phyloP scores from a whole-genome alignment of 768 basidiomycete genomes.

The Lentinula lateritia region DNA sequence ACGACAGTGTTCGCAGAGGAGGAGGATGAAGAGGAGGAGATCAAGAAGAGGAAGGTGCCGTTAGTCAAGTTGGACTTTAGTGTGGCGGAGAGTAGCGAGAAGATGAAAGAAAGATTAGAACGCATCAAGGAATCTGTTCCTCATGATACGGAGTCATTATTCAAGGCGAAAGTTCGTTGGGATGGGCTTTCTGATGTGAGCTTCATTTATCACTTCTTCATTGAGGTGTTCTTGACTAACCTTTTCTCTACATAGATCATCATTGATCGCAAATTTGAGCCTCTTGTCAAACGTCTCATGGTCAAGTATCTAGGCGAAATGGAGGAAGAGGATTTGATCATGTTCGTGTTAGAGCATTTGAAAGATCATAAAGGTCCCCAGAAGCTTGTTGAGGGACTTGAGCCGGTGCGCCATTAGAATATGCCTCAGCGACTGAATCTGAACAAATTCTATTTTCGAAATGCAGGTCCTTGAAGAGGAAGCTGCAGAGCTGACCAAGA shows the following conservation, averaged over 20 bases:
- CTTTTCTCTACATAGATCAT: conserved; percentile 40
- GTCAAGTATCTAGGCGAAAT: conserved; percentile 85
- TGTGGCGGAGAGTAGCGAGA: conserved; percentile 72
- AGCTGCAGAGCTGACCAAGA: conserved; percentile 69
- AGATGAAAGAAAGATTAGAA: conserved; percentile 74
- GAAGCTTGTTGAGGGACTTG: conserved; percentile 85
- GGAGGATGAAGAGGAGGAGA: conserved; percentile 84
- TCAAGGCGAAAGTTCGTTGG: conserved; percentile 87
- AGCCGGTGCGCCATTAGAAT: conserved; percentile 62
- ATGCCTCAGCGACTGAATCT: neutral
- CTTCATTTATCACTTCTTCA: neutral
- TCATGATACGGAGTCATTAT: conserved; percentile 68
- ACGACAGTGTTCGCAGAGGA: conserved; percentile 69
- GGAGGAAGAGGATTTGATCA: conserved; percentile 89
- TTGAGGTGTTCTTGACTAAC: conserved; percentile 11
- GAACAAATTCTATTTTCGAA: neutral
- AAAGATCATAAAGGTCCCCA: conserved; percentile 84
- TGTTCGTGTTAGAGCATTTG: conserved; percentile 90
- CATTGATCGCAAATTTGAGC: conserved; percentile 83
- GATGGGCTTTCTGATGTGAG: conserved; percentile 85
- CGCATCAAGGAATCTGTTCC: conserved; percentile 74
- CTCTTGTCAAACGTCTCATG: conserved; percentile 79
- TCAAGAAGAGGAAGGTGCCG: conserved; percentile 77
- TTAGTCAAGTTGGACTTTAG: conserved; percentile 90
- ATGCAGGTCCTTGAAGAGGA: conserved; percentile 88